Conservation (phyloP, 495 filamentous ascomycete species). For the Hypoxylon subgilvum region DNA sequence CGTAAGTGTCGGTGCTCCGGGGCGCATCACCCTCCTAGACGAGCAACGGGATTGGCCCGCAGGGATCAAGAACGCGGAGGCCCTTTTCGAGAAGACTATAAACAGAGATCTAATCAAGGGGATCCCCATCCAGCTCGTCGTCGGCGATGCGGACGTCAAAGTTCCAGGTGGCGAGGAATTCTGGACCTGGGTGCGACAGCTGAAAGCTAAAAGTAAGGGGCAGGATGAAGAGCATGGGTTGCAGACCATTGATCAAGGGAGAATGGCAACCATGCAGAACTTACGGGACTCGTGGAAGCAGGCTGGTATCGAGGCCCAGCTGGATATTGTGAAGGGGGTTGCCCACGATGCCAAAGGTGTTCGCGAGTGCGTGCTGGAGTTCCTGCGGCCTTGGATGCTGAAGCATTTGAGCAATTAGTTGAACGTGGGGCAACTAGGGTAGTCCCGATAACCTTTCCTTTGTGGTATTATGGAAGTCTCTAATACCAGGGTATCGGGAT, state of each 20-base stretch:
- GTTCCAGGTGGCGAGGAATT: constrained; percentile 33
- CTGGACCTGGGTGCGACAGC: constrained; percentile 30
- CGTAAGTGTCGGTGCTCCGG: constrained; percentile 40
- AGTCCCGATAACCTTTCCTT: neutral
- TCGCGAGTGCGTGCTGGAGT: constrained; percentile 20
- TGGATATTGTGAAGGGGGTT: constrained; percentile 29
- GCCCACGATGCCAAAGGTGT: constrained; percentile 24
- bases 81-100: constrained; percentile 24
- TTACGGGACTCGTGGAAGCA: constrained; percentile 23
- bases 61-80: constrained; percentile 32
- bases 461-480: too few species aligned
- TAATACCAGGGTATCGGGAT: too few species aligned
- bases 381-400: constrained; percentile 19
- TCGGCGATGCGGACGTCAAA: constrained; percentile 29
- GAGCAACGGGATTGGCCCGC: constrained; percentile 28
- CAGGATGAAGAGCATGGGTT: neutral
- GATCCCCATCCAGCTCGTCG: constrained; percentile 36
- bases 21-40: constrained; percentile 28
- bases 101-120: constrained; percentile 25
- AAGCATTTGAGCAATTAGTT: neutral
- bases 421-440: neutral
- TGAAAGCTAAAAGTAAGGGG: constrained; percentile 4
- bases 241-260: constrained; percentile 10
- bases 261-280: constrained; percentile 16
- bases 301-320: constrained; percentile 22